phyloP scores from a whole-genome alignment of 495 filamentous ascomycete genomes.

The Podospora bellae-mahoneyi region DNA sequence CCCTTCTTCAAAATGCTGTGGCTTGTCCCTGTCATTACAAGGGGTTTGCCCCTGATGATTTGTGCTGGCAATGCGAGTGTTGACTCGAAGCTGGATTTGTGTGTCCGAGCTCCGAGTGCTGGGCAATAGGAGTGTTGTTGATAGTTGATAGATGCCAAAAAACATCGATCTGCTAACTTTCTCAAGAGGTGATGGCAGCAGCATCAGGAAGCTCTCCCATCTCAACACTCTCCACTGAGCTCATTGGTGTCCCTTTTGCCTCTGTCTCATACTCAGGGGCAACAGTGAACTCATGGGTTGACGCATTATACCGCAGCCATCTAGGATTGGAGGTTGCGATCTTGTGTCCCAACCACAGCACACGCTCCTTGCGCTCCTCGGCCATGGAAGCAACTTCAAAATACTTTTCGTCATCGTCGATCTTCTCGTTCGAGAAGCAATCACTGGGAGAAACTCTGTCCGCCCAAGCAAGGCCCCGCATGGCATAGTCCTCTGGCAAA shows the following conservation, averaged over 20 bases:
- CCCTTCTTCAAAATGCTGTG: not conserved
- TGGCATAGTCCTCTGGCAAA: conserved; percentile 77
- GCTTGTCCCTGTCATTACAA: not conserved
- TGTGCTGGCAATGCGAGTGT: not conserved
- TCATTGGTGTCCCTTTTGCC: conserved; percentile 12
- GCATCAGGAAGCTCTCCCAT: conserved; percentile 32
- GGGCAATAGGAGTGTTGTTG: not conserved
- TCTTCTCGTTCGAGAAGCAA: conserved; percentile 66
- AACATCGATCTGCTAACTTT: not conserved
- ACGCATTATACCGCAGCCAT: conserved; percentile 38
- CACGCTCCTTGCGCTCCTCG: conserved; percentile 64
- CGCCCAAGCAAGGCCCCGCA: conserved; percentile 73
- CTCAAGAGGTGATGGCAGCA: not conserved
- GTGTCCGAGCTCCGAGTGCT: not conserved
- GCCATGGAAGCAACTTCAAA: conserved; percentile 65
- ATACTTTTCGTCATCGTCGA: conserved; percentile 74
- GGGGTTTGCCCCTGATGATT: not conserved
- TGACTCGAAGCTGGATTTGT: not conserved
- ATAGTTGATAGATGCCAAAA: not conserved
- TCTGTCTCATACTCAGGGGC: conserved; percentile 30
- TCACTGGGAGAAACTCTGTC: conserved; percentile 62
- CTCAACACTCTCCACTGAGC: conserved; percentile 19
- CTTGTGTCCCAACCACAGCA: conserved; percentile 64
- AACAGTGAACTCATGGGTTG: conserved; percentile 34
- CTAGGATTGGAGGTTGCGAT: conserved; percentile 45